Percentiles rank a stretch among this genome's conserved stretches.
Evolutionary conservation across 75 land plant species (phyloP).

Genomic region (Cryptomeria japonica): DNA sequence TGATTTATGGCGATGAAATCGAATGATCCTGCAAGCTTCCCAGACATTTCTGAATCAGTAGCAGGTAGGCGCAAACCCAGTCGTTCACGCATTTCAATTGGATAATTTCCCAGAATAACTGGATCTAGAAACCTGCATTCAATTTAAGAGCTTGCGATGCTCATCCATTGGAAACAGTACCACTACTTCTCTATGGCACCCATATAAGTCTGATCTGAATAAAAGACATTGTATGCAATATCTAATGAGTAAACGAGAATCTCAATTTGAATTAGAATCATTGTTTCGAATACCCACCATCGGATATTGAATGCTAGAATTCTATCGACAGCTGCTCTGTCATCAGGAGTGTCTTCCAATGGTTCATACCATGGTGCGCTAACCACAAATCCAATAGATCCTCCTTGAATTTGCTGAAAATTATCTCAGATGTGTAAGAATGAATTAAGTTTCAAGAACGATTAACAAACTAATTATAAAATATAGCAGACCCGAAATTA

Average conservation of each 20-base stretch:
- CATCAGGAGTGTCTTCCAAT: no score
- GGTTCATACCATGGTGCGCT: no score
- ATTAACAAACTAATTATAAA: no score
- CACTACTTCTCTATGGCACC: background rate
- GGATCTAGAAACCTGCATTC: constrained; percentile 27
- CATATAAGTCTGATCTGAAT: background rate
- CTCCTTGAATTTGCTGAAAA: no score
- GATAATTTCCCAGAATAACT: constrained; percentile 42
- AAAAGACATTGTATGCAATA: background rate
- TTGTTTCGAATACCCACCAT: background rate
- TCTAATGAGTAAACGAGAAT: background rate
- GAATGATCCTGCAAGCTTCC: background rate
- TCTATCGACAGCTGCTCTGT: no score
- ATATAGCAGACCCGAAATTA: no score
- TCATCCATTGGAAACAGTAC: background rate
- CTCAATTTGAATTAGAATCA: background rate
- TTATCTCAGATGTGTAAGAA: no score
- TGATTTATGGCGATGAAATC: no score
- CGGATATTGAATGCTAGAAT: no score
- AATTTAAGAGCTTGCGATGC: no score
- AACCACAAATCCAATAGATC: no score
- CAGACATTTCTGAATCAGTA: background rate
- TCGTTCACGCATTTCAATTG: constrained; percentile 27
- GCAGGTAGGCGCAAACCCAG: constrained; percentile 33
- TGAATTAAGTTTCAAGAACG: no score